Conservation (phyloP, 345 rosid species). For the Euphorbia tirucalli region DNA sequence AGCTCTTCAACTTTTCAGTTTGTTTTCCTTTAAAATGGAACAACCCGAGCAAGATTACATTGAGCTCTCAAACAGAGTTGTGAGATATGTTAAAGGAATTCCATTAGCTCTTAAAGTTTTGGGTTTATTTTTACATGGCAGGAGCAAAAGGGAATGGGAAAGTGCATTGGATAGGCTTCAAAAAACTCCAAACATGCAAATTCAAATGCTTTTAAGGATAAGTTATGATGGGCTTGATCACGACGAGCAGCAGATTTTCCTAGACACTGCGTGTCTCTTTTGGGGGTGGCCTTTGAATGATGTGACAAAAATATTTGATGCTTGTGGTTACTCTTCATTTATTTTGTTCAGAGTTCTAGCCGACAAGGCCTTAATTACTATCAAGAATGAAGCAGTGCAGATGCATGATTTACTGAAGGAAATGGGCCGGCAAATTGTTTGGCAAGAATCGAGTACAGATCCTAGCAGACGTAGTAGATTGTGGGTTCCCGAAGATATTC, state of each 20-base stretch:
- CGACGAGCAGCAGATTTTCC: not conserved
- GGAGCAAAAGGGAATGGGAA: not conserved
- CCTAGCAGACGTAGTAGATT: not conserved
- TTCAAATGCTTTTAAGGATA: not conserved
- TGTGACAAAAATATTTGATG: not conserved
- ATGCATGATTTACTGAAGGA: slow-evolving; percentile 12
- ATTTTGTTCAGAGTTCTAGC: not conserved
- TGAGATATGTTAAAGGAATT: not conserved
- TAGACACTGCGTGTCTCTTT: slow-evolving; percentile 8
- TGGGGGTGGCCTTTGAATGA: not conserved
- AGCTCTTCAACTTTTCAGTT: slow-evolving; percentile 2
- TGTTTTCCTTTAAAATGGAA: not conserved
- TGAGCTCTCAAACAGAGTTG: not conserved
- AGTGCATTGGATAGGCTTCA: not conserved
- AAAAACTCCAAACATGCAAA: not conserved
- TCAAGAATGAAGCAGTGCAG: not conserved
- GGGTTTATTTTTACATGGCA: not conserved
- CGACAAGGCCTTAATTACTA: not conserved
- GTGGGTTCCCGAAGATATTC: not conserved
- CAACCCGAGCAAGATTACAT: not conserved
- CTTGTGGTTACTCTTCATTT: not conserved
- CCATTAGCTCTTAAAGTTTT: not conserved
- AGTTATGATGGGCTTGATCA: not conserved
- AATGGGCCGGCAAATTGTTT: slow-evolving; percentile 10
- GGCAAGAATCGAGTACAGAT: not conserved